phyloP scores from a whole-genome alignment of 1,139 yeast species.

The Oligophagozyma castellii region DNA sequence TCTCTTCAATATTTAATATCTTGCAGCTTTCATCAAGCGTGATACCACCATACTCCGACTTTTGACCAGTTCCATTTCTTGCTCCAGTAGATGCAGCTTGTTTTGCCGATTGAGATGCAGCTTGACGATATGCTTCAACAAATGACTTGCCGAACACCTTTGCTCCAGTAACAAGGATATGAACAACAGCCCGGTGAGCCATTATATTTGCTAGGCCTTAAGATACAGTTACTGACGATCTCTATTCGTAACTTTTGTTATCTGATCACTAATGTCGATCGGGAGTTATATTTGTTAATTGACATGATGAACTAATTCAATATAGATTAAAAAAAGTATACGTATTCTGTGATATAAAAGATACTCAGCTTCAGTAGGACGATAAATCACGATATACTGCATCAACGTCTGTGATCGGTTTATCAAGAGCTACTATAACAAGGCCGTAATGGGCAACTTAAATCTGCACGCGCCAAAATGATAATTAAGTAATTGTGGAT shows the following conservation, averaged over 20 bases:
- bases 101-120: constrained; percentile 74
- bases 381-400: too few species aligned
- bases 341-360: too few species aligned
- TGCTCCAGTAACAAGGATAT: constrained; percentile 88
- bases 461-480: too few species aligned
- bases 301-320: not conserved
- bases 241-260: too few species aligned
- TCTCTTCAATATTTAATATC: constrained; percentile 62
- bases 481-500: too few species aligned
- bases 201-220: constrained; percentile 6
- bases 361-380: too few species aligned
- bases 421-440: too few species aligned
- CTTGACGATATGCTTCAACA: constrained; percentile 94
- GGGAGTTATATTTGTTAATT: not conserved
- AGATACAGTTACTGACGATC: not conserved
- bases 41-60: constrained; percentile 46
- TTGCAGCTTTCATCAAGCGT: constrained; percentile 83
- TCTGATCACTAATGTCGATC: not conserved
- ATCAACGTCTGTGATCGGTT: too few species aligned
- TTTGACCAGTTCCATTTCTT: constrained; percentile 38
- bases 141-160: constrained; percentile 93
- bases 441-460: too few species aligned
- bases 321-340: not conserved
- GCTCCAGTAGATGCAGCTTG: constrained; percentile 44
- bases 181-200: constrained; percentile 89